Evolutionary conservation across 805 yeast genomes (phyloP).

Genomic region (Kluyveromyces starmeri): DNA sequence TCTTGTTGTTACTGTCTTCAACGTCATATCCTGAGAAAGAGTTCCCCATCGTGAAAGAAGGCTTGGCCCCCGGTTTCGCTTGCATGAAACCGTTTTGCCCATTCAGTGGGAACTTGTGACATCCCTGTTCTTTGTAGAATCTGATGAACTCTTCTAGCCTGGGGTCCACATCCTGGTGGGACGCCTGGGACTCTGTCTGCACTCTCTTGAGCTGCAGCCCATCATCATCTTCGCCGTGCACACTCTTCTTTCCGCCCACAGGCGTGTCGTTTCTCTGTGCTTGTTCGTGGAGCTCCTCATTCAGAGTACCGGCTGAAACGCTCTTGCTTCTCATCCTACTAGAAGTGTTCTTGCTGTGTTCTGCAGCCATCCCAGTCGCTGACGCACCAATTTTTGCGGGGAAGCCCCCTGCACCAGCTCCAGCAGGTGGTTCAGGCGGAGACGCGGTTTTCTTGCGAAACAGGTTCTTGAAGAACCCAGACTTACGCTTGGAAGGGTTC

Average conservation of each 20-base stretch:
- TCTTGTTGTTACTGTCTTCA: conserved; percentile 3
- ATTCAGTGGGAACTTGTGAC: conserved; percentile 7
- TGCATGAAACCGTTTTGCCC: neutral
- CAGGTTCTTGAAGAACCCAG: conserved; percentile 31
- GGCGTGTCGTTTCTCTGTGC: neutral
- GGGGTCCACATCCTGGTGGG: conserved; percentile 32
- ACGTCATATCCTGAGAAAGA: conserved; percentile 15
- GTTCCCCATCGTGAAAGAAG: neutral
- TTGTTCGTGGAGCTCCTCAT: neutral
- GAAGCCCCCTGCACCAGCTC: neutral
- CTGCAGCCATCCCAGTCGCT: neutral
- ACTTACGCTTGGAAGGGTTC: conserved; percentile 21
- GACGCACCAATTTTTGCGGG: neutral
- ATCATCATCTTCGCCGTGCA: neutral
- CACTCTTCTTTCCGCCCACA: neutral
- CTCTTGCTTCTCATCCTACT: neutral
- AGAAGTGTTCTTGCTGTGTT: neutral
- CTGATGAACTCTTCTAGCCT: conserved; percentile 39
- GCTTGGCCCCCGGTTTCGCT: neutral
- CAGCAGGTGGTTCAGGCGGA: neutral
- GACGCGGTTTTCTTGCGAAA: conserved; percentile 22
- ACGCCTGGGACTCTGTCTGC: conserved; percentile 14
- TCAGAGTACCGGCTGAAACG: neutral
- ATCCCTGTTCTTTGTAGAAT: conserved; percentile 28
- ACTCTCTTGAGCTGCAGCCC: conserved; percentile 12